phyloP scores from a whole-genome alignment of 2,329 filamentous ascomycete species.

The Fusarium pseudoanthophilum region DNA sequence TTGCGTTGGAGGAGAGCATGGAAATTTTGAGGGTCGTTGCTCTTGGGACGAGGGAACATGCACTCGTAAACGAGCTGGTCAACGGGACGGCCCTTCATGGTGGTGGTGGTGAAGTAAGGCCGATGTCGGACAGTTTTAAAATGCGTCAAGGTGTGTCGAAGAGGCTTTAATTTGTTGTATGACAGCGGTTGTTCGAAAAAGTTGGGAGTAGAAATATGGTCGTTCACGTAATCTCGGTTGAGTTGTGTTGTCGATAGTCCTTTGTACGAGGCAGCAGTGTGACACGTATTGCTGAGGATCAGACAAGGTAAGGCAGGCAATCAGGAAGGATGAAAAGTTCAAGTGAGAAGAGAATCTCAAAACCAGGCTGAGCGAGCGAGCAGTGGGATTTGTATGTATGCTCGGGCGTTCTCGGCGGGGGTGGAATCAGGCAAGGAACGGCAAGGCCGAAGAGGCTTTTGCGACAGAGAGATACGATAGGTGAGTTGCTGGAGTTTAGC shows the following conservation, averaged over 20 bases:
- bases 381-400: slow-evolving; percentile 18
- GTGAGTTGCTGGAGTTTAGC: not conserved
- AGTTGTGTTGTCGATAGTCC: slow-evolving; percentile 19
- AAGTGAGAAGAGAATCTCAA: not conserved
- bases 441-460: slow-evolving; percentile 35
- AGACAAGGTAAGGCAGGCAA: slow-evolving; percentile 1
- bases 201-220: slow-evolving; percentile 9
- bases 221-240: slow-evolving; percentile 37
- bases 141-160: not conserved
- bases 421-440: slow-evolving; percentile 32
- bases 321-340: not conserved
- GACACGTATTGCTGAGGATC: not conserved
- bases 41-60: slow-evolving; percentile 76
- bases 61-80: slow-evolving; percentile 79
- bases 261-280: not conserved
- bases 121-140: not conserved
- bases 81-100: slow-evolving; percentile 77
- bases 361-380: slow-evolving; percentile 19
- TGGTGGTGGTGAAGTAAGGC: slow-evolving; percentile 35
- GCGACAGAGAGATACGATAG: slow-evolving; percentile 13
- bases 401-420: slow-evolving; percentile 45
- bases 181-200: slow-evolving; percentile 7
- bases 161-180: not conserved
- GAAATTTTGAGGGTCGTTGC: slow-evolving; percentile 77
- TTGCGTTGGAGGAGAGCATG: slow-evolving; percentile 74